These are phyloP conservation scores for Talaromyces trachyspermus DNA, from an alignment of 495 filamentous ascomycete species.

Conservation along the genomic window DNA sequence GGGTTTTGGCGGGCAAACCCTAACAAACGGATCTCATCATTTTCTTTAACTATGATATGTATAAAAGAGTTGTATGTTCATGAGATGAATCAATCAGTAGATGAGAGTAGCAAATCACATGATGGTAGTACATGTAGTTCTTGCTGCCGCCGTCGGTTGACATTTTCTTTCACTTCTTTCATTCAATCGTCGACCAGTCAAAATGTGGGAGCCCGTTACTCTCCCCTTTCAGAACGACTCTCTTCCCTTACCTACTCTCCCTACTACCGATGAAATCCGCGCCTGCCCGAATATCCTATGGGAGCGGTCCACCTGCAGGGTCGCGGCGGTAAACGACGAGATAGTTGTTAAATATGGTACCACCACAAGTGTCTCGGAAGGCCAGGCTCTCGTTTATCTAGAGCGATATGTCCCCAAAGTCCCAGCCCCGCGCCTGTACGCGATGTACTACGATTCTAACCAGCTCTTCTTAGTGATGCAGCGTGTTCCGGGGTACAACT, in stretches of 20 bases:
- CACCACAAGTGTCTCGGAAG: slow-evolving; percentile 13
- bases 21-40: too few relatives aligned
- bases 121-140: too few relatives aligned
- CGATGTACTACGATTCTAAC: slow-evolving; percentile 19
- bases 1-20: too few relatives aligned
- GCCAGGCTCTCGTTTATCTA: slow-evolving; percentile 21
- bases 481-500: slow-evolving; percentile 18
- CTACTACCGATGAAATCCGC: slow-evolving; percentile 23
- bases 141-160: too few relatives aligned
- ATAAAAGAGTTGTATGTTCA: too few relatives aligned
- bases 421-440: slow-evolving; percentile 22
- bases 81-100: too few relatives aligned
- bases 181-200: too few relatives aligned
- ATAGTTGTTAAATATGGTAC: slow-evolving; percentile 22
- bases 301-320: slow-evolving; percentile 14
- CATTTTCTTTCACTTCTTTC: too few relatives aligned
- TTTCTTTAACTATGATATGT: too few relatives aligned
- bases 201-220: too few relatives aligned
- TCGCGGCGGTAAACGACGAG: slow-evolving; percentile 19
- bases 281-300: slow-evolving; percentile 20
- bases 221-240: too few relatives aligned
- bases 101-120: too few relatives aligned
- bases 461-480: slow-evolving; percentile 20
- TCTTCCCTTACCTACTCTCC: slow-evolving; percentile 18
- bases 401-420: slow-evolving; percentile 19